Evolutionary conservation across 805 yeast genomes (phyloP), one percentile per base, ranked within the genome.

Genomic region (Yarrowia osloensis): DNA sequence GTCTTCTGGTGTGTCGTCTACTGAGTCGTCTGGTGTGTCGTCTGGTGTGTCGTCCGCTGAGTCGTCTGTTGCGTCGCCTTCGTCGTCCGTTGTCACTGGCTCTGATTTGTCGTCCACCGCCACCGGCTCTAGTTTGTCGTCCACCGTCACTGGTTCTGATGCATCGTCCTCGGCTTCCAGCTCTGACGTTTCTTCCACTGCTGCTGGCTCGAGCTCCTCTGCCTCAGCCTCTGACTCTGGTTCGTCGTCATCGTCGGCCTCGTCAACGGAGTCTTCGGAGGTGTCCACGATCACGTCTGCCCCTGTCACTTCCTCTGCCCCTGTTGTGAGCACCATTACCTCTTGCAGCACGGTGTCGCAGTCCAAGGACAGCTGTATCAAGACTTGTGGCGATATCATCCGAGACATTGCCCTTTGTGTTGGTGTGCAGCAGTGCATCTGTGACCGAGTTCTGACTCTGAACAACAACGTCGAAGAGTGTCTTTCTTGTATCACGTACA

Each of bases 331-430:
- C n/a, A 52, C 61, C 22, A 35, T 35, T 22, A 35, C 61, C 21
- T 52, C 61, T 3, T 52, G 61, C 11, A 35, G 44, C 22, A 52
- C 61, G 7, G 21, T n/a, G 8, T 19, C 44, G 29, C 44, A 33
- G 21, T 31, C 61, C 8, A 17, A 37, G 40, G 61, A 52, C 12
- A 13, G 12, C 9, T 57, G 65, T 29, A 29, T 40, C 39, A 28
- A 39, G 49, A 39, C 26, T 15, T 57, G 49, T 28, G 47, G 49
- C 5, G 65, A 57, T 15, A 28, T 57, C 28, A 42, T 57, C 21
- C 35, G 65, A 39, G 47, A 39, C 15, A 52, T 52, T 24, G 61
- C 61, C 8, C 61, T 52, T 11, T 52, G 61, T 24, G 39, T 50
- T 29, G 55, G 55, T 19, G 28, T 50, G 0, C n/a, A 50, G 55